Base-by-base conservation (phyloP, 495 filamentous ascomycete genomes). In the Neurospora sp. region DNA sequence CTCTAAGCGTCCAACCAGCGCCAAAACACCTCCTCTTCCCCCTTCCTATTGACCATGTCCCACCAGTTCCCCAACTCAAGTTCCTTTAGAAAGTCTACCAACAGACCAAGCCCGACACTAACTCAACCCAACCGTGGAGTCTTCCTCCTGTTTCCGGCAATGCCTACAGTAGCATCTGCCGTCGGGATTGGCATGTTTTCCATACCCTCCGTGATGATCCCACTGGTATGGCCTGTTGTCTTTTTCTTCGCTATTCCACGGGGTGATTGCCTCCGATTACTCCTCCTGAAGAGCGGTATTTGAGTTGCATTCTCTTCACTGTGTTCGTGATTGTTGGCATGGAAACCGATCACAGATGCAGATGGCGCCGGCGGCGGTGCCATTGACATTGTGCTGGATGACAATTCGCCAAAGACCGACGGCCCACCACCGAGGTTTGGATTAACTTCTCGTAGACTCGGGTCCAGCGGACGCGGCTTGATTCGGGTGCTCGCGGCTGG, bases 111-210 rank as follows among this genome's bases (percentile, higher is more conserved):
- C 8, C 40, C 61, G 16, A 22, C 3, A 69, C 17, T 39, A 20
- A 39, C 16, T 73, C 22, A 84, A 22, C 80, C 75, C 72, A 86
- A 73, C 75, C 86, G 76, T 8, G 86, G 86, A 76, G 86, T 88
- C 80, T 87, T 86, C 78, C 86, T 85, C 78, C 84, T 82, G 73
- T 79, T 73, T 40, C 80, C 53, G 14, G 53, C 53, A 65, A 65
- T 76, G 39, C 85, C 83, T 73, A 38, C 73, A 70, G 84, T 83
- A 71, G 78, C 76, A 68, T 81, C 79, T 14, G 81, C 76, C 44
- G 84, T 78, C 3, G 81, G 84, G 0, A 65, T 31, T 9, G 86
- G 86, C 48, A 88, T 73, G 75, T 92, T 92, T 78, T 91, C 90
- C 35, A 86, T 81, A 8, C 89, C 90, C 61, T 90, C 89, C 71